A percentile compares a stretch with the other conserved stretches of the same genome.
Conservation (phyloP, 1,139 yeast species). For the Scheffersomyces cryptocercus region DNA sequence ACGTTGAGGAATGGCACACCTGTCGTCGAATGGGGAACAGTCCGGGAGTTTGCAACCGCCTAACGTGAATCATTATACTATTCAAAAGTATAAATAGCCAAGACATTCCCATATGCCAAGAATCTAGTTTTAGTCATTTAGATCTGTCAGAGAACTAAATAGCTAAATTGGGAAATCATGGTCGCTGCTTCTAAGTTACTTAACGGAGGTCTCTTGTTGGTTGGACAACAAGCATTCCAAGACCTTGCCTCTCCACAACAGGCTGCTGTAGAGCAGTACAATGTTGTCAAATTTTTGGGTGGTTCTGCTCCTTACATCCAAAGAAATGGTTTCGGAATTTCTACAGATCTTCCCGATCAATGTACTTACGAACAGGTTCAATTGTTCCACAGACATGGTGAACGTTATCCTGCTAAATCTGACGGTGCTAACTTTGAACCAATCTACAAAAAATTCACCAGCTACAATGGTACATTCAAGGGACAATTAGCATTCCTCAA, state of each 20-base stretch:
- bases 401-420: conserved; percentile 32
- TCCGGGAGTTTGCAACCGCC: no score
- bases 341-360: conserved; percentile 31
- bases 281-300: conserved; percentile 31
- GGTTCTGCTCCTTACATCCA: conserved; percentile 42
- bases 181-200: conserved; percentile 14
- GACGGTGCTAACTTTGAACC: conserved; percentile 24
- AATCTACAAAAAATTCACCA: conserved; percentile 22
- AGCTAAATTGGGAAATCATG: conserved; percentile 4
- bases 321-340: conserved; percentile 34
- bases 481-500: conserved; percentile 12
- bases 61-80: no score
- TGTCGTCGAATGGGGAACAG: no score
- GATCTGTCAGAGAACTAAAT: no score
- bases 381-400: conserved; percentile 38
- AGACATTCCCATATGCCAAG: no score
- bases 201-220: conserved; percentile 15
- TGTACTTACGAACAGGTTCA: conserved; percentile 39
- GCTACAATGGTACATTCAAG: conserved; percentile 16
- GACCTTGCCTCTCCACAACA: conserved; percentile 29
- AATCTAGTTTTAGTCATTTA: no score
- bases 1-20: no score
- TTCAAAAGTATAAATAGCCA: no score
- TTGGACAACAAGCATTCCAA: conserved; percentile 9
- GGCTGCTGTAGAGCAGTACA: conserved; percentile 31